Evolutionary conservation across 208 protist genomes (phyloP).

Genomic region (Strigomonas culicis): DNA sequence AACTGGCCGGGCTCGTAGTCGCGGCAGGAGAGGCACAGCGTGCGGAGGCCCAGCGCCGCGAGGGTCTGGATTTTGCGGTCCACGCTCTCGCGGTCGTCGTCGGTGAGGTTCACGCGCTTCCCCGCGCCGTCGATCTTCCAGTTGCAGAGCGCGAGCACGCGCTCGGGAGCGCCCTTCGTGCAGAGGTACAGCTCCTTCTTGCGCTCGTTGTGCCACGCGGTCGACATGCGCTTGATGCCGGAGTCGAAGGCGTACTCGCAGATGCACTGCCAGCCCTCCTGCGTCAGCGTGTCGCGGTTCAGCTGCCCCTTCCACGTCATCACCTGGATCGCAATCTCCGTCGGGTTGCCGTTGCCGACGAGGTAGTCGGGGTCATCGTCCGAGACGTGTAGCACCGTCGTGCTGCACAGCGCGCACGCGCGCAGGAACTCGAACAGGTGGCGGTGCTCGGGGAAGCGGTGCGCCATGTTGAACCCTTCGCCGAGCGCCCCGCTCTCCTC

Average conservation of each 20-base stretch:
- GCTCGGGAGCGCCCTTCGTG: slow-evolving; percentile 88
- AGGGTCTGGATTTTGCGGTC: slow-evolving; percentile 55
- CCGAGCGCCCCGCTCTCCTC: slow-evolving; percentile 26
- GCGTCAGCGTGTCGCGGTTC: slow-evolving; percentile 54
- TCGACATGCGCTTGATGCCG: slow-evolving; percentile 87
- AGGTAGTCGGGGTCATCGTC: slow-evolving; percentile 62
- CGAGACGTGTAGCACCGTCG: slow-evolving; percentile 52
- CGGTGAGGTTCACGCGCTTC: slow-evolving; percentile 26
- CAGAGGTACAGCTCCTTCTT: slow-evolving; percentile 65
- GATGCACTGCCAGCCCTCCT: slow-evolving; percentile 75
- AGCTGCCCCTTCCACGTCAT: slow-evolving; percentile 86
- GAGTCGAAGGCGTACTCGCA: slow-evolving; percentile 88
- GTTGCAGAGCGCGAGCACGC: slow-evolving; percentile 72
- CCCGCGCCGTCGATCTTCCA: slow-evolving; percentile 39
- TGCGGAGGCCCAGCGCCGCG: slow-evolving; percentile 56
- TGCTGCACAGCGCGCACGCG: slow-evolving; percentile 77
- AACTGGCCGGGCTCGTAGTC: slow-evolving; percentile 28
- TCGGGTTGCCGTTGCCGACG: slow-evolving; percentile 78
- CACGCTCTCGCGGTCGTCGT: slow-evolving; percentile 31
- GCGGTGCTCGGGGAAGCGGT: slow-evolving; percentile 28
- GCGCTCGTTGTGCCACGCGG: slow-evolving; percentile 60
- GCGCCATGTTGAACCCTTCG: slow-evolving; percentile 36
- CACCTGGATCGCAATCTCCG: slow-evolving; percentile 86
- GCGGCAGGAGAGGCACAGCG: slow-evolving; percentile 65
- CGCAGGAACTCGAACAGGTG: slow-evolving; percentile 75